Conservation (phyloP, 2,329 filamentous ascomycete species). For the Diaporthe helianthi region DNA sequence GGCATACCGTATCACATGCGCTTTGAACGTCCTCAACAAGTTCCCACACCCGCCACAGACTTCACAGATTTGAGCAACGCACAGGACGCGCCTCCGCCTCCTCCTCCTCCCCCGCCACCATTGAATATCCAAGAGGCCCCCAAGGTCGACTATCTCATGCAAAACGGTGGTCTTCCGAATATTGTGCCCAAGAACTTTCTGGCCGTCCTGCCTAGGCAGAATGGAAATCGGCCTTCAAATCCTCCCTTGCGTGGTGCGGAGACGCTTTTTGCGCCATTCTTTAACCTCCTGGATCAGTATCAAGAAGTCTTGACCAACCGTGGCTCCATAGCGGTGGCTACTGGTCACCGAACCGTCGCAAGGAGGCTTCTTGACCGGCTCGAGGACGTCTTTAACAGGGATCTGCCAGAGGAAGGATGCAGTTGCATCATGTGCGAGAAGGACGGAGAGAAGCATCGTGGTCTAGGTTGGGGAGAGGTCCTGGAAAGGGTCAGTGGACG, state of each 20-base stretch:
- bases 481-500: constrained; percentile 91
- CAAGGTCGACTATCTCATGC: constrained; percentile 88
- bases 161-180: constrained; percentile 81
- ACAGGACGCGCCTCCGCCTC: constrained; percentile 52
- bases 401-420: constrained; percentile 88
- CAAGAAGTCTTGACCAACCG: constrained; percentile 79
- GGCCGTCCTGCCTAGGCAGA: constrained; percentile 64
- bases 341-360: constrained; percentile 93
- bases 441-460: constrained; percentile 67
- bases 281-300: constrained; percentile 85
- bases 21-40: constrained; percentile 48
- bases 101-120: constrained; percentile 78
- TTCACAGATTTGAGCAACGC: constrained; percentile 50
- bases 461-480: constrained; percentile 94
- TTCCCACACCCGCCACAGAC: constrained; percentile 49
- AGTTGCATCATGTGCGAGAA: constrained; percentile 82
- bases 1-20: constrained; percentile 45
- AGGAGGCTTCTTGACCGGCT: constrained; percentile 86
- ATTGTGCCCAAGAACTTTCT: constrained; percentile 78
- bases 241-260: constrained; percentile 72
- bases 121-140: constrained; percentile 75
- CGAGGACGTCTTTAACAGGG: constrained; percentile 92
- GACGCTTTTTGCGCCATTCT: constrained; percentile 82
- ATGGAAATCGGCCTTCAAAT: constrained; percentile 65
- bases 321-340: constrained; percentile 92